These are phyloP conservation scores for Fusarium denticulatum DNA, from an alignment of 2,329 filamentous ascomycete species.

Conservation along the genomic window DNA sequence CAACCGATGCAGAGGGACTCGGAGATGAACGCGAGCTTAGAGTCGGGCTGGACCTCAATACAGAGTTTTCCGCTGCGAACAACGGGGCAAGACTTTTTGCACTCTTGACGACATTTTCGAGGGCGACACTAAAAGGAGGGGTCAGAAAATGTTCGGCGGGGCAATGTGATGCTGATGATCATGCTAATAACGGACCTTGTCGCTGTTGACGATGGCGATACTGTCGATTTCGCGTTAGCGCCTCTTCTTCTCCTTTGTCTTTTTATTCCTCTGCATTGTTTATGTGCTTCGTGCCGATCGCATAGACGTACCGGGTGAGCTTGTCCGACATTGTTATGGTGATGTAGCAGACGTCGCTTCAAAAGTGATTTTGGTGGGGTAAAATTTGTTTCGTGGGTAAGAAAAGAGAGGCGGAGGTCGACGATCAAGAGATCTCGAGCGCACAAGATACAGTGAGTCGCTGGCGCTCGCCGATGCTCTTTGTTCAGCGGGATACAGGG, in stretches of 20 bases:
- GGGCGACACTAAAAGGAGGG: constrained; percentile 50
- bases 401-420: constrained; percentile 4
- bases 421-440: constrained; percentile 25
- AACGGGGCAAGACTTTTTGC: constrained; percentile 98
- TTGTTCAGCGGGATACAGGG: constrained; percentile 23
- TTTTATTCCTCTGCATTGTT: neutral
- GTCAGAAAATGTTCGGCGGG: constrained; percentile 43
- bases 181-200: constrained; percentile 74
- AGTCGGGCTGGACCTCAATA: constrained; percentile 89
- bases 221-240: constrained; percentile 59
- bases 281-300: neutral
- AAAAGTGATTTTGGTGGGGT: constrained; percentile 32
- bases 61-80: constrained; percentile 97
- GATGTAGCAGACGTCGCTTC: constrained; percentile 32
- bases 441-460: constrained; percentile 34
- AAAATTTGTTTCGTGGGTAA: constrained; percentile 24
- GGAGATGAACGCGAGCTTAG: constrained; percentile 97
- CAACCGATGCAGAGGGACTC: constrained; percentile 97
- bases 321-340: constrained; percentile 82
- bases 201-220: constrained; percentile 98
- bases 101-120: constrained; percentile 95
- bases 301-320: constrained; percentile 82
- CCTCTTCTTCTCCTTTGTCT: neutral
- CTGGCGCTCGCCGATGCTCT: constrained; percentile 38
- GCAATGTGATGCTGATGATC: constrained; percentile 30